Evolutionary conservation across 345 rosid species (phyloP).

Genomic region (Raphanus sativus): DNA sequence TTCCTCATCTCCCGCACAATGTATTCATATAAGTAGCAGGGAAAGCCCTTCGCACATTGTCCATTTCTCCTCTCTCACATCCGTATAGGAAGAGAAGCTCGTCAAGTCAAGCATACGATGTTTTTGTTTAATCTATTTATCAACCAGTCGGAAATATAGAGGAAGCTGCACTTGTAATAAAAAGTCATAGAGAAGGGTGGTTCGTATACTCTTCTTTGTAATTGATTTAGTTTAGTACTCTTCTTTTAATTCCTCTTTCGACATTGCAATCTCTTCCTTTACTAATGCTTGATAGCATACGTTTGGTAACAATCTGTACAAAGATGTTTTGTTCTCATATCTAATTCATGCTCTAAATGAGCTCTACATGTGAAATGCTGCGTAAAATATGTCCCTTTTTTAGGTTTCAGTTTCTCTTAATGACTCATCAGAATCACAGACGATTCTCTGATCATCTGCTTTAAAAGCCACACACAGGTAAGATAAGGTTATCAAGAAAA

Average conservation of each 20-base stretch:
- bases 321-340: slow-evolving; percentile 3
- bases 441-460: slow-evolving; percentile 1
- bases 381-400: background rate
- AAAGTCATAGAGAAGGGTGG: background rate
- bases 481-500: slow-evolving; percentile 15
- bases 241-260: background rate
- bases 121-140: background rate
- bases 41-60: slow-evolving; percentile 13
- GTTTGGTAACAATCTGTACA: background rate
- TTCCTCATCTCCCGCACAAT: slow-evolving; percentile 11
- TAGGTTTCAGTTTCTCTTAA: slow-evolving; percentile 5
- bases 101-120: background rate
- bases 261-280: background rate
- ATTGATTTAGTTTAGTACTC: no score
- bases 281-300: background rate
- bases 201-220: background rate
- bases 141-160: background rate
- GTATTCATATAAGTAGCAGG: slow-evolving; percentile 19
- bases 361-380: background rate
- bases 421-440: slow-evolving; percentile 18
- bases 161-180: background rate
- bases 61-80: background rate
- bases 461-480: slow-evolving; percentile 14
- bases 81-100: slow-evolving; percentile 1
- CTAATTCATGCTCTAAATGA: background rate